Evolutionary conservation across 495 filamentous ascomycete genomes (phyloP).

Genomic region (Aeminium ludgeri): DNA sequence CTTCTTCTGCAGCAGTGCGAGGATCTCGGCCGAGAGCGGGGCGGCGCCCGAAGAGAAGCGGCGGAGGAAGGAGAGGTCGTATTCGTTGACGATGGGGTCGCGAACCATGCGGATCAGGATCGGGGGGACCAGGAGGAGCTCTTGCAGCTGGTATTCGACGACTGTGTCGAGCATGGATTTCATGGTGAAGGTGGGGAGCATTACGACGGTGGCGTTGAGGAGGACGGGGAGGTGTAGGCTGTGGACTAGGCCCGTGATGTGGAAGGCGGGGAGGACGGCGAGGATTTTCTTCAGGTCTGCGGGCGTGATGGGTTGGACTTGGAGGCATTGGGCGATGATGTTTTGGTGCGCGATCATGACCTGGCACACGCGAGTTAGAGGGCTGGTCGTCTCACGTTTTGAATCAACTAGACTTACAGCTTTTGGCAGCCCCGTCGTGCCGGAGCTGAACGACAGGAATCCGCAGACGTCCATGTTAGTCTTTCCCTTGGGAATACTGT

Average conservation of each 20-base stretch:
- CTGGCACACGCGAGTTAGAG: constrained; percentile 3
- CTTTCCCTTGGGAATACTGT: constrained; percentile 31
- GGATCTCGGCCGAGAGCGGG: constrained; percentile 46
- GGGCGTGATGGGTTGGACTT: constrained; percentile 33
- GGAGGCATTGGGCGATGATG: constrained; percentile 45
- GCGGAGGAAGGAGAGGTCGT: constrained; percentile 37
- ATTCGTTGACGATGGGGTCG: constrained; percentile 43
- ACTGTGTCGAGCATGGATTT: constrained; percentile 37
- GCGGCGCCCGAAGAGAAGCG: constrained; percentile 44
- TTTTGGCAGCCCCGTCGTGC: constrained; percentile 36
- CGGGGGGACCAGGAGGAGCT: constrained; percentile 51
- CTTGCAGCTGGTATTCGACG: constrained; percentile 34
- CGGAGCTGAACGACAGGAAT: constrained; percentile 40
- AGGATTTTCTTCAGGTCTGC: constrained; percentile 32
- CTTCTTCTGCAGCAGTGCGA: constrained; percentile 37
- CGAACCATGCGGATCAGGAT: constrained; percentile 51
- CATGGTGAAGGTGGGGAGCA: constrained; percentile 44
- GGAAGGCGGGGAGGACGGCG: constrained; percentile 39
- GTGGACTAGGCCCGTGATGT: constrained; percentile 40
- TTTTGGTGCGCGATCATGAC: constrained; percentile 50
- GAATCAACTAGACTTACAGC: constrained; percentile 24
- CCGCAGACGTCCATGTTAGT: constrained; percentile 38
- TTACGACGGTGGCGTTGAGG: constrained; percentile 39
- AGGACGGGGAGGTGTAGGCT: constrained; percentile 41
- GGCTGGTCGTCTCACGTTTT: background rate